A percentile compares a stretch with the other conserved stretches of the same genome.
Evolutionary conservation across 2,329 filamentous ascomycete genomes (phyloP).

Genomic region (Colletotrichum nymphaeae): DNA sequence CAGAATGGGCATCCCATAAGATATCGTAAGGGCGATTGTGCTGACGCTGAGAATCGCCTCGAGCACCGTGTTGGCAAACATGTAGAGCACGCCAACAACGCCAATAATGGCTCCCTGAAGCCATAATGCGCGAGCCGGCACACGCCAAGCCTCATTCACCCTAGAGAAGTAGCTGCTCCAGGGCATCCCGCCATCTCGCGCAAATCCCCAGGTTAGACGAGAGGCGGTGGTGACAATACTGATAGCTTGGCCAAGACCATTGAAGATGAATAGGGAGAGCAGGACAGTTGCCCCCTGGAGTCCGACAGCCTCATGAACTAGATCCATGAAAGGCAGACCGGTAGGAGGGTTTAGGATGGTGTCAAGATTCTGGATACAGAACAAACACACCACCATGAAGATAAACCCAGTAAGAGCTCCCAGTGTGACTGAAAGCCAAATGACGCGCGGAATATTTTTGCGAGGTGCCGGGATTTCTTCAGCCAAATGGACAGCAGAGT

Average conservation of each 20-base stretch:
- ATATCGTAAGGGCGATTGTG: conserved; percentile 67
- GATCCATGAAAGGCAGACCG: conserved; percentile 47
- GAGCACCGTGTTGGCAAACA: conserved; percentile 64
- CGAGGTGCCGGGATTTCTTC: conserved; percentile 66
- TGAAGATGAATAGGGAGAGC: conserved; percentile 65
- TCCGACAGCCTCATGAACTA: background rate
- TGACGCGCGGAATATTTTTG: conserved; percentile 28
- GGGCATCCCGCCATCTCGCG: conserved; percentile 61
- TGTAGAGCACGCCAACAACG: conserved; percentile 64
- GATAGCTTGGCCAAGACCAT: conserved; percentile 64
- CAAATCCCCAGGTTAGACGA: conserved; percentile 65
- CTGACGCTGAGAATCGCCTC: conserved; percentile 65
- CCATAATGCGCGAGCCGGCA: conserved; percentile 63
- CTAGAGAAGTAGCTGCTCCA: conserved; percentile 57
- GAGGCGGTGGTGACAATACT: conserved; percentile 63
- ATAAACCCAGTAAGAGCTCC: conserved; percentile 61
- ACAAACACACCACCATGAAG: conserved; percentile 64
- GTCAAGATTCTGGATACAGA: conserved; percentile 60
- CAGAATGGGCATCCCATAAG: conserved; percentile 61
- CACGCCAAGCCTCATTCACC: conserved; percentile 61
- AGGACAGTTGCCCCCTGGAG: conserved; percentile 40
- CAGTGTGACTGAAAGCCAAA: conserved; percentile 41
- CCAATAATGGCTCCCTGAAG: conserved; percentile 56
- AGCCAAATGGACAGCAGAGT: conserved; percentile 68
- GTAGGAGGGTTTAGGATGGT: conserved; percentile 51